These are phyloP conservation scores for maize (Zea mays) DNA, from an alignment of 176 grass and related monocot species.

Conservation along the genomic window DNA sequence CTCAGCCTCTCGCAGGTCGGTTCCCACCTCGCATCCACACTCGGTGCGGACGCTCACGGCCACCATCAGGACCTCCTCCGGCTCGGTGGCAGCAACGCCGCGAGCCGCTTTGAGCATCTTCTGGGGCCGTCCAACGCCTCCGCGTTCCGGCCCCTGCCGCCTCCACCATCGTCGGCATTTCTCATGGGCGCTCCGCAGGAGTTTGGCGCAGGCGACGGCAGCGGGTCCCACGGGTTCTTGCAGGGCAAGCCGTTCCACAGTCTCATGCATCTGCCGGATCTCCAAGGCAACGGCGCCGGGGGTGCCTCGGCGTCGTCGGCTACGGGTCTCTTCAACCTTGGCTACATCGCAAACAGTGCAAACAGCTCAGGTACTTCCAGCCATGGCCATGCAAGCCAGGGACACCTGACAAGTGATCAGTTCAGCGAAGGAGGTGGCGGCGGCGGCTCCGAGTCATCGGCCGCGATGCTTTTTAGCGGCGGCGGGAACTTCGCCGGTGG, in stretches of 20 bases:
- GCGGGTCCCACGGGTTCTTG: conserved; percentile 48
- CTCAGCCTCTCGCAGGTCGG: conserved; percentile 74
- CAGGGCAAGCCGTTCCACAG: conserved; percentile 85
- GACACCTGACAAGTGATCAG: conserved; percentile 41
- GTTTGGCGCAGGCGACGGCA: conserved; percentile 44
- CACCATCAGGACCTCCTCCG: conserved; percentile 47
- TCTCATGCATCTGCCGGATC: conserved; percentile 79
- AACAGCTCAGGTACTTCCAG: conserved; percentile 55
- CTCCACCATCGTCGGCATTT: conserved; percentile 32
- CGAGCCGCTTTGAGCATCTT: conserved; percentile 56
- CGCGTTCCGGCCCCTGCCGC: conserved; percentile 54
- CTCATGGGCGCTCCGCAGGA: conserved; percentile 50
- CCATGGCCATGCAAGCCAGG: conserved; percentile 57
- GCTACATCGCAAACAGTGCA: conserved; percentile 56
- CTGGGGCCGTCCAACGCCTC: conserved; percentile 49
- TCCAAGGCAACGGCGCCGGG: conserved; percentile 59
- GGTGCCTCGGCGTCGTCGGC: conserved; percentile 35
- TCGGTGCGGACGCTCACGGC: conserved; percentile 43
- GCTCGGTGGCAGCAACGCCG: conserved; percentile 35
- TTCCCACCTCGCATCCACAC: conserved; percentile 52
- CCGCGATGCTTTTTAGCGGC: conserved; percentile 48
- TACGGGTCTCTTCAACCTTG: conserved; percentile 66
- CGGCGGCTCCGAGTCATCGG: conserved; percentile 47
- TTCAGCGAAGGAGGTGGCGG: conserved; percentile 49
- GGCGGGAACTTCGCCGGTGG: conserved; percentile 52